These are phyloP conservation scores for Hyphopichia wangnamkhiaoensis DNA, from an alignment of 1,139 yeast genomes.

Conservation along the genomic window DNA sequence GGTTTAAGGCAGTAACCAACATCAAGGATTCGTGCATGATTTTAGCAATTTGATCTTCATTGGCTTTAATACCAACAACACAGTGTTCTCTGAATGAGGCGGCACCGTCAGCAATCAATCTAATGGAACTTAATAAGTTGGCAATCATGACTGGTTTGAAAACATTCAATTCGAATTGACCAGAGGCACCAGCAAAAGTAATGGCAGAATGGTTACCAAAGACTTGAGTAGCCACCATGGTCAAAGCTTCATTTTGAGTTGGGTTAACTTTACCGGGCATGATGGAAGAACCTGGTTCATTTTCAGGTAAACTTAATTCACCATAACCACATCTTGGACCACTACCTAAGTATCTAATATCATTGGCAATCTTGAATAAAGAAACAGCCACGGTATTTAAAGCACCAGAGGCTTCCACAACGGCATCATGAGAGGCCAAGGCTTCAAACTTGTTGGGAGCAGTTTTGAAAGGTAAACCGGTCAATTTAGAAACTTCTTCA, in stretches of 20 bases:
- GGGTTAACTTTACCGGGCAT: slow-evolving; percentile 99
- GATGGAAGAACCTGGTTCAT: slow-evolving; percentile 95
- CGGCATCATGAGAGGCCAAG: slow-evolving; percentile 92
- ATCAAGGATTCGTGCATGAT: slow-evolving; percentile 84
- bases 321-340: slow-evolving; percentile 99
- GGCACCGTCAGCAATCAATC: slow-evolving; percentile 80
- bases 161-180: slow-evolving; percentile 92
- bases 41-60: slow-evolving; percentile 76
- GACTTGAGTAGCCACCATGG: slow-evolving; percentile 93
- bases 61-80: slow-evolving; percentile 86
- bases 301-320: slow-evolving; percentile 86
- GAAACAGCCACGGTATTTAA: slow-evolving; percentile 87
- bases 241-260: slow-evolving; percentile 93
- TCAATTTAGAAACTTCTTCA: slow-evolving; percentile 67
- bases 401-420: slow-evolving; percentile 92
- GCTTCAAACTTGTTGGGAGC: slow-evolving; percentile 98
- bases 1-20: slow-evolving; percentile 94
- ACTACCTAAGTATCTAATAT: slow-evolving; percentile 90
- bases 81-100: slow-evolving; percentile 85
- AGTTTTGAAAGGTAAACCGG: slow-evolving; percentile 79
- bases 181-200: slow-evolving; percentile 93
- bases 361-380: slow-evolving; percentile 89
- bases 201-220: slow-evolving; percentile 90
- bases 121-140: slow-evolving; percentile 76
- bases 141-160: slow-evolving; percentile 91